Base-by-base conservation (phyloP, 257 asterid genomes). In the Thymus mandschuricus region DNA sequence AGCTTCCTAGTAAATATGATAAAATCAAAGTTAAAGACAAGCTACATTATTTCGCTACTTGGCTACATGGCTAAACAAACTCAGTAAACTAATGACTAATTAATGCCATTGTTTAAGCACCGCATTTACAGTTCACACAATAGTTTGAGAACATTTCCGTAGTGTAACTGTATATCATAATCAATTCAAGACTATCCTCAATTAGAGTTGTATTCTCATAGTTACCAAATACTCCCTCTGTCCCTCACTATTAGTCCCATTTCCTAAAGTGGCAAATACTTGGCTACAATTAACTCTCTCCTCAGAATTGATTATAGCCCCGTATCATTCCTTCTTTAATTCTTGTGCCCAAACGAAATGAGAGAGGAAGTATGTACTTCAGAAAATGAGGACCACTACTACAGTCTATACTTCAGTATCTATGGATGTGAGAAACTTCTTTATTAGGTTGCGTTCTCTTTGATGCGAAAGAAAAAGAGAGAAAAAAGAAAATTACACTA, bases 1-100 rank as follows among this genome's bases (percentile, higher is more conserved):
- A 74, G 80, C 76, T 62, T 86, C 96, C 99, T 92, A 84, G 55
- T 6, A 69, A 68, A 73, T 8, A 44, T 12, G 50, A 51, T 38
- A 49, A 48, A n/a, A n/a, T 57, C 64, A 52, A 51, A 55, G 54
- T 58, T 29, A 59, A 64, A 28, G 52, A 65, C 66, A 60, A 60
- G 68, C 56, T 45, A 29, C 43, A 65, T 51, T 66, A 67, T 48
- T 51, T 54, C 31, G 34, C 45, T 30, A 3, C 48, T 44, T 41
- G 2, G 29, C 49, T 45, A 35, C 60, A 65, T 11, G 50, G 48
- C 41, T 43, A 66, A 33, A 29, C 49, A 71, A 54, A 59, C 41
- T 9, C 64, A 28, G 70, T 70, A 64, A 38, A 72, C 29, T 75
- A 41, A 54, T 31, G 62, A 68, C 51, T n/a, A 70, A 48, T 15